These are phyloP conservation scores for Hanseniaspora lindneri DNA, from an alignment of 805 yeast species.

Conservation along the genomic window DNA sequence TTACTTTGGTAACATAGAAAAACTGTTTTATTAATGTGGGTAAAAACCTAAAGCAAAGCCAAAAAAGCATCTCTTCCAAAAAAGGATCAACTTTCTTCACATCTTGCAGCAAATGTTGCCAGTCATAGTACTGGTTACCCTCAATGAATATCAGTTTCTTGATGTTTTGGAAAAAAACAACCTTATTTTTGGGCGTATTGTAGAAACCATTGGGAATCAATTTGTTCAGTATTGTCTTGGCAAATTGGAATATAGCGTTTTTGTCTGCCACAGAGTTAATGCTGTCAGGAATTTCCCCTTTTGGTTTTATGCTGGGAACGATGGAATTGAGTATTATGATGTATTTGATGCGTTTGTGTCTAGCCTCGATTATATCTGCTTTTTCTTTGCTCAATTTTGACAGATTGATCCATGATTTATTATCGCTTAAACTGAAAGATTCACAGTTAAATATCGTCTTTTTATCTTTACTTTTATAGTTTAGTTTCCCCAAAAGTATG, in stretches of 20 bases:
- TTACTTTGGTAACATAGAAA: conserved; percentile 59
- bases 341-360: conserved; percentile 18
- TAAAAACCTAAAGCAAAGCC: conserved; percentile 45
- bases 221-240: not conserved
- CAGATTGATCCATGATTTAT: not conserved
- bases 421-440: not conserved
- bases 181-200: not conserved
- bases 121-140: not conserved
- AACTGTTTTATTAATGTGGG: conserved; percentile 38
- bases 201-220: not conserved
- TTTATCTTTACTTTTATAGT: not conserved
- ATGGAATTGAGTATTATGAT: conserved; percentile 17
- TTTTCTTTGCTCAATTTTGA: not conserved
- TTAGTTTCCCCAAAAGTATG: not conserved
- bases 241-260: not conserved
- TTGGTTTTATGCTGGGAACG: not conserved
- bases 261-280: conserved; percentile 10
- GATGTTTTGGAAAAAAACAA: not conserved
- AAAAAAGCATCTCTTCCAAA: conserved; percentile 23
- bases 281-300: not conserved
- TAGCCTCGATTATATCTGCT: conserved; percentile 9
- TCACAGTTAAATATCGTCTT: not conserved
- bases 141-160: not conserved
- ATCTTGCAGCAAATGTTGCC: not conserved
- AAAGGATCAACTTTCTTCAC: not conserved